A percentile compares a stretch with the other conserved stretches of the same genome.
phyloP scores from a whole-genome alignment of 495 filamentous ascomycete species.

The Penicillium crystallinum region DNA sequence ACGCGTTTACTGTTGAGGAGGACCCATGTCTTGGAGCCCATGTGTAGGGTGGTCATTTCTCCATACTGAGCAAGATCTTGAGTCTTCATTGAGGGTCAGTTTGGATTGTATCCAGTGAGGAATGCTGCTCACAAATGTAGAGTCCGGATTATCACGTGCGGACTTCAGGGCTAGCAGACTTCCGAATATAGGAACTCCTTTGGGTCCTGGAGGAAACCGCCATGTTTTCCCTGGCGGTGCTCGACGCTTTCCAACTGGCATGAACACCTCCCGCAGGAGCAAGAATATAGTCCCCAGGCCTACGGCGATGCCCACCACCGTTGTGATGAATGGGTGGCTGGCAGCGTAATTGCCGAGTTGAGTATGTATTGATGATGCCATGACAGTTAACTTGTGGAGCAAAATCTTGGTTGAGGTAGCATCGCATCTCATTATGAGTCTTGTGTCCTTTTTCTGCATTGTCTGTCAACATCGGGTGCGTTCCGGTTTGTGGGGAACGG shows the following conservation, averaged over 20 bases:
- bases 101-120: not conserved
- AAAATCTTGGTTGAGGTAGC: too few relatives aligned
- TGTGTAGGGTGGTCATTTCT: slow-evolving; percentile 31
- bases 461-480: too few relatives aligned
- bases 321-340: not conserved
- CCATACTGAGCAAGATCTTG: slow-evolving; percentile 20
- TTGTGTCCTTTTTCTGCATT: too few relatives aligned
- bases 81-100: not conserved
- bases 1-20: slow-evolving; percentile 31
- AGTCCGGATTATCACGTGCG: slow-evolving; percentile 3
- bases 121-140: not conserved
- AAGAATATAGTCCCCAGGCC: slow-evolving; percentile 3
- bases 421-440: too few relatives aligned
- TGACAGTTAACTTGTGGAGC: not conserved
- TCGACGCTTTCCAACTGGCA: slow-evolving; percentile 11
- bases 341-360: not conserved
- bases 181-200: slow-evolving; percentile 18
- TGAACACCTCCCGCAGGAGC: slow-evolving; percentile 8
- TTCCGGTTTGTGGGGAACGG: too few relatives aligned
- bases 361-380: not conserved
- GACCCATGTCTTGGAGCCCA: slow-evolving; percentile 34
- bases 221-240: slow-evolving; percentile 10
- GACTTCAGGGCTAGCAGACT: slow-evolving; percentile 11
- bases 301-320: not conserved
- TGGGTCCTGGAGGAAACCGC: slow-evolving; percentile 20